Base-by-base conservation (phyloP, 768 basidiomycete species). In the Crepidotus variabilis region DNA sequence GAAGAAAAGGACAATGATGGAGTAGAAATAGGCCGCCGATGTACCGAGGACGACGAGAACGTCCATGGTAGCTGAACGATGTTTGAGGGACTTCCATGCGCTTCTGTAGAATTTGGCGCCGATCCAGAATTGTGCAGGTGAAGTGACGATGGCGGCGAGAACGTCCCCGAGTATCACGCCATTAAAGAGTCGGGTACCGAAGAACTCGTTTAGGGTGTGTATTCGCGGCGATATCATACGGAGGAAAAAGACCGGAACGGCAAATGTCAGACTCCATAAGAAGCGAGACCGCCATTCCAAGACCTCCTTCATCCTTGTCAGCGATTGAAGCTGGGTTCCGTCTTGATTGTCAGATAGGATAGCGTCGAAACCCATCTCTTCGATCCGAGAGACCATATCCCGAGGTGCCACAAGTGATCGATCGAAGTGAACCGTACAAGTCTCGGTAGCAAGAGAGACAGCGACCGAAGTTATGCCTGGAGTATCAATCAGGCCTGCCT, bases 11-110 rank as follows among this genome's bases (percentile, higher is more conserved):
- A 81, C 72, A 58, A 83, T 71, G 22, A 94, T 58, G 0, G 96
- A 98, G 72, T 98, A 99, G 62, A 87, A 78, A 69, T 96, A 98
- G 7, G 97, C 92, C 0, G 96, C 88, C 0, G 93, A 90, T 3
- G 96, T 98, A 51, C 96, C 97, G 33, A 98, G 81, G 72, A 94
- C 91, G 65, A 99, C 84, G 47, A 99, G 89, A 39, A 98, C 94
- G 69, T 99, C 97, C 96, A 99, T 99, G 1, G 96, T 99, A 6
- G 94, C 91, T 8, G 85, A 81, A 24, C 85, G 81, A 70, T 99
- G 97, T 68, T 84, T 90, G 52, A 98, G 75, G 4, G 94, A 86
- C 71, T 95, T 96, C 78, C 82, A 97, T 7, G 97, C 94, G 59
- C 86, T 90, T 45, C 79, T 79, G 70, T 97, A 96, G 72, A 98